These are phyloP conservation scores for Fraxinus excelsior DNA, from an alignment of 257 asterid species.

Conservation along the genomic window DNA sequence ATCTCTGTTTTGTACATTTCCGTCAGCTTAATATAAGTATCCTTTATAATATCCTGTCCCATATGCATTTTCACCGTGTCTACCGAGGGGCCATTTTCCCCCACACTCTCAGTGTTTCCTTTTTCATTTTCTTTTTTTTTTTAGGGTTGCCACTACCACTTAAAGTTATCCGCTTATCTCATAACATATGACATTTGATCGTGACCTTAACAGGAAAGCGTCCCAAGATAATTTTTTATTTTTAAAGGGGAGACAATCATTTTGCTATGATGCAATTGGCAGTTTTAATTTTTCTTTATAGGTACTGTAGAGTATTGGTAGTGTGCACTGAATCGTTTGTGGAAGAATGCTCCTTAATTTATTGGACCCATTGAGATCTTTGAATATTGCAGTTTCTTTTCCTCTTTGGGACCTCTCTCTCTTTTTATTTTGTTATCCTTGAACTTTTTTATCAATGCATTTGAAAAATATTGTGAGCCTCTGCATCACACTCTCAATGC, in stretches of 20 bases:
- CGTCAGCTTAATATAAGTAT: neutral
- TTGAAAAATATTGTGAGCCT: neutral
- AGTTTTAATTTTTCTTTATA: neutral
- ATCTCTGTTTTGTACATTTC: neutral
- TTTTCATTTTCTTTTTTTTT: neutral
- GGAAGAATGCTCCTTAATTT: neutral
- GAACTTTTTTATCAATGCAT: neutral
- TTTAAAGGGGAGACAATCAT: neutral
- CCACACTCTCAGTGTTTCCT: neutral
- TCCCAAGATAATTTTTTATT: neutral
- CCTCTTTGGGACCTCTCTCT: neutral
- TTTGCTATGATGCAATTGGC: neutral
- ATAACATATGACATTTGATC: neutral
- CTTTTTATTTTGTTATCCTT: neutral
- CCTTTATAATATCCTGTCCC: neutral
- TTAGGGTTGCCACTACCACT: no score
- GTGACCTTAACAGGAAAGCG: neutral
- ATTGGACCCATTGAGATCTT: neutral
- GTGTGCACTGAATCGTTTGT: neutral
- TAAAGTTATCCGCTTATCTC: neutral
- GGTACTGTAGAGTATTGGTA: neutral
- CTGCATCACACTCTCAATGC: neutral
- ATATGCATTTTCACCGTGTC: neutral
- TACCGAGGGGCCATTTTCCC: neutral
- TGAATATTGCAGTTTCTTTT: conserved; percentile 4